Conservation (phyloP, 352 stramenopile genomes). For the Pythium apleroticum region DNA sequence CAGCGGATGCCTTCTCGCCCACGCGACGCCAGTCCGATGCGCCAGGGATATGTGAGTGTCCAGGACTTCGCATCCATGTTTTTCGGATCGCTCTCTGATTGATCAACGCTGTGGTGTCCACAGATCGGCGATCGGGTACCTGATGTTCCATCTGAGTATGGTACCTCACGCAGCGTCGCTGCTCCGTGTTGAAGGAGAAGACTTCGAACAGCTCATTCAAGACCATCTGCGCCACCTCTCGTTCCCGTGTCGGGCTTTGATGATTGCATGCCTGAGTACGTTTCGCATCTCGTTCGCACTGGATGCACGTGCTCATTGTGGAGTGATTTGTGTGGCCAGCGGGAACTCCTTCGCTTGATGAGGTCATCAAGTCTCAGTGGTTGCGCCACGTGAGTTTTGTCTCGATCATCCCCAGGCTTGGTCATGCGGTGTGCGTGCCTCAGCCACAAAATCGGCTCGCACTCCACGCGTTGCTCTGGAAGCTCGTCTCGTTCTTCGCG, state of each 20-base stretch:
- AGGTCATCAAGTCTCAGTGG: slow-evolving; percentile 54
- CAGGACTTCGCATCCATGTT: too few species aligned
- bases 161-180: slow-evolving; percentile 27
- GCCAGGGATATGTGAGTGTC: slow-evolving; percentile 48
- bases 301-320: too few species aligned
- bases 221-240: slow-evolving; percentile 53
- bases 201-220: slow-evolving; percentile 44
- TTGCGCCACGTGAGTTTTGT: slow-evolving; percentile 59
- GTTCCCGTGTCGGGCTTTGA: slow-evolving; percentile 35
- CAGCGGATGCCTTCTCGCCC: slow-evolving; percentile 48
- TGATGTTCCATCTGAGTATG: slow-evolving; percentile 65
- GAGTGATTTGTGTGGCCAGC: slow-evolving; percentile 1
- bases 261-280: slow-evolving; percentile 57
- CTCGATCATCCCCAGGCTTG: slow-evolving; percentile 37
- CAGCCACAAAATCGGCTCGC: slow-evolving; percentile 5
- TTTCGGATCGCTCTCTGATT: neutral
- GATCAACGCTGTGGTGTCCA: neutral
- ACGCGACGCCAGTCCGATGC: slow-evolving; percentile 37
- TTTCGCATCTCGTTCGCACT: neutral
- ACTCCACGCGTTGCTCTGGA: slow-evolving; percentile 46
- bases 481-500: slow-evolving; percentile 49
- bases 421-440: slow-evolving; percentile 16
- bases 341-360: slow-evolving; percentile 23
- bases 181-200: slow-evolving; percentile 13
- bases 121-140: slow-evolving; percentile 53